Percentiles rank a stretch among this genome's conserved stretches.
phyloP scores from a whole-genome alignment of 2,329 filamentous ascomycete species.

The Phoma herbarum region DNA sequence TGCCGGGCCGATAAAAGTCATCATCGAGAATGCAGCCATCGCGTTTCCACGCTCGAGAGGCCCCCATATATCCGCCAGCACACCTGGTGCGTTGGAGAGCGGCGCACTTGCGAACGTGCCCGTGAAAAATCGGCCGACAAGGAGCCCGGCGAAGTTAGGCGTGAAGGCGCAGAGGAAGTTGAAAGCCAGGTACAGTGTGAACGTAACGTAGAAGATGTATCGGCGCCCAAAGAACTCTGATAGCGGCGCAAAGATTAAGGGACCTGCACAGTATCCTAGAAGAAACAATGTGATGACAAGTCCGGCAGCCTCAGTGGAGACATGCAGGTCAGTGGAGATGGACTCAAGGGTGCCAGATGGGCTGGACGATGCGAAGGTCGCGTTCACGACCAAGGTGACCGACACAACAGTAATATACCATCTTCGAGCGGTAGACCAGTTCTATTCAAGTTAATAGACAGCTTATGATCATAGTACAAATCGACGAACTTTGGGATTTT shows the following conservation, averaged over 20 bases:
- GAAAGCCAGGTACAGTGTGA: constrained; percentile 56
- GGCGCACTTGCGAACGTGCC: constrained; percentile 64
- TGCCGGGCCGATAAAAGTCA: constrained; percentile 64
- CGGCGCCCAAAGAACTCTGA: constrained; percentile 71
- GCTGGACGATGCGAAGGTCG: constrained; percentile 16
- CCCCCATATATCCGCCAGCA: constrained; percentile 64
- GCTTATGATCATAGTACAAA: neutral
- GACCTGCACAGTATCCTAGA: constrained; percentile 70
- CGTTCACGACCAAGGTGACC: constrained; percentile 12
- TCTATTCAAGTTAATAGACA: neutral
- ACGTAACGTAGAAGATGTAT: constrained; percentile 59
- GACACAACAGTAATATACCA: constrained; percentile 15
- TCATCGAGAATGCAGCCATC: constrained; percentile 63
- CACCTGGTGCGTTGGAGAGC: constrained; percentile 56
- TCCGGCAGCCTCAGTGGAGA: constrained; percentile 43
- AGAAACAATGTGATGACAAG: constrained; percentile 71
- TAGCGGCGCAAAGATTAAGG: constrained; percentile 70
- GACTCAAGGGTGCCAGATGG: constrained; percentile 8
- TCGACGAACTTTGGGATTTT: constrained; percentile 4
- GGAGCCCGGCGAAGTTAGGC: constrained; percentile 61
- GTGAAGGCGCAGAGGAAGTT: constrained; percentile 65
- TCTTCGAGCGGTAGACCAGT: constrained; percentile 12
- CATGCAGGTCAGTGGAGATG: constrained; percentile 13
- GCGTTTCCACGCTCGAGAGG: constrained; percentile 62
- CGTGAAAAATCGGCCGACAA: constrained; percentile 64